A percentile compares a stretch with the other conserved stretches of the same genome.
Evolutionary conservation across 805 yeast species (phyloP).

Genomic region (Ogataea minuta): DNA sequence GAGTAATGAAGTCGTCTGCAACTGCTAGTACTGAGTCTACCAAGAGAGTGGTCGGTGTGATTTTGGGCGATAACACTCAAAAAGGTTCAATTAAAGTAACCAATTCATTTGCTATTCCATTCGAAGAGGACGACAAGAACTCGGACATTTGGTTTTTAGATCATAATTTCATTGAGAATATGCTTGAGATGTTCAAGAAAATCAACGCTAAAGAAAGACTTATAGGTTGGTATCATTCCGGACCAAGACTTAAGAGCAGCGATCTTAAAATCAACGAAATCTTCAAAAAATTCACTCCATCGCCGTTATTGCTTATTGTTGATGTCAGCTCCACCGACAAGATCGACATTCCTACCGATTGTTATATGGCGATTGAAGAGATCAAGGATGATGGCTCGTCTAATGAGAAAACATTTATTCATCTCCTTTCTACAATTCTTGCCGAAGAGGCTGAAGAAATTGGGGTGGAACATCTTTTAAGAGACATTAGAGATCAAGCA

Average conservation of each 20-base stretch:
- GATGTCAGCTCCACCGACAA: constrained; percentile 77
- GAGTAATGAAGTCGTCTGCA: constrained; percentile 58
- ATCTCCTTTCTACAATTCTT: constrained; percentile 86
- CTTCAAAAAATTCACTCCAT: constrained; percentile 76
- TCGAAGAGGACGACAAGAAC: constrained; percentile 93
- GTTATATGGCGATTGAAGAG: constrained; percentile 91
- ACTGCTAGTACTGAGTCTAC: constrained; percentile 19
- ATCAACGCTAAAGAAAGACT: constrained; percentile 95
- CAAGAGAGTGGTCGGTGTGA: constrained; percentile 88
- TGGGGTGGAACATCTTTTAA: constrained; percentile 93
- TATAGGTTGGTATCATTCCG: constrained; percentile 99
- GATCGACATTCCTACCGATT: constrained; percentile 94
- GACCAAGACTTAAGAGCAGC: constrained; percentile 84
- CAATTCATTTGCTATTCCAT: constrained; percentile 95
- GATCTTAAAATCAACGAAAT: constrained; percentile 90
- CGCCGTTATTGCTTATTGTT: constrained; percentile 84
- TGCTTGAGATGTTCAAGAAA: constrained; percentile 97
- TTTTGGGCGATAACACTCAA: constrained; percentile 73
- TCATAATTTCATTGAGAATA: constrained; percentile 91
- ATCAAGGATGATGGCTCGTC: constrained; percentile 94
- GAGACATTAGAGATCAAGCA: constrained; percentile 95
- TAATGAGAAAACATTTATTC: constrained; percentile 88
- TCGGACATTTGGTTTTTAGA: constrained; percentile 95
- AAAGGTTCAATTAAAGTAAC: constrained; percentile 58
- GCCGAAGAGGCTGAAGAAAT: constrained; percentile 99